These are phyloP conservation scores for Lepraria neglecta DNA, from an alignment of 495 filamentous ascomycete genomes.

Conservation along the genomic window DNA sequence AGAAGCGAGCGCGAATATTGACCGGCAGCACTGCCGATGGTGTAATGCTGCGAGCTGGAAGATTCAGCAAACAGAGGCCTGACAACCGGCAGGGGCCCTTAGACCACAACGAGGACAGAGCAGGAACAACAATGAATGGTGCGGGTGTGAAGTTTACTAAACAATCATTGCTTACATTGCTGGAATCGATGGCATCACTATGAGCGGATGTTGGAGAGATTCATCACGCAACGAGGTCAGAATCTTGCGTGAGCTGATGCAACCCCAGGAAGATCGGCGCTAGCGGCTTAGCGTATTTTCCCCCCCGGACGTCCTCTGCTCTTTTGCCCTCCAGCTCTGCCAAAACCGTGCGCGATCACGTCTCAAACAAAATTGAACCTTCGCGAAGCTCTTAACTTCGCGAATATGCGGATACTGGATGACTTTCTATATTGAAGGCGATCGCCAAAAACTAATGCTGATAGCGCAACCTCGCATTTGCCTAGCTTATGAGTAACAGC, in stretches of 20 bases:
- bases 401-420: background rate
- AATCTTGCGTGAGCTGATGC: constrained; percentile 2
- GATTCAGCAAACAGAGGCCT: too few relatives aligned
- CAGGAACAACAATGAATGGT: background rate
- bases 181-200: constrained; percentile 3
- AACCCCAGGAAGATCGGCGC: background rate
- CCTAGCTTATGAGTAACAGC: constrained; percentile 9
- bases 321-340: background rate
- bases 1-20: too few relatives aligned
- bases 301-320: background rate
- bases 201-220: background rate
- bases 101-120: background rate
- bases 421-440: background rate
- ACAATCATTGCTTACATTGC: constrained; percentile 2
- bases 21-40: too few relatives aligned
- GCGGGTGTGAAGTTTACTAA: background rate
- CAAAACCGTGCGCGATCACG: background rate
- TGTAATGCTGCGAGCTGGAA: too few relatives aligned
- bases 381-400: background rate
- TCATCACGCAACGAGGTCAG: constrained; percentile 8
- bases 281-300: background rate
- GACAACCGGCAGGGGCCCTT: too few relatives aligned
- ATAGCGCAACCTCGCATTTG: constrained; percentile 6
- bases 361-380: background rate
- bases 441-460: background rate